Evolutionary conservation across 177 flowering plant species (phyloP).

Genomic region (Telopea speciosissima): DNA sequence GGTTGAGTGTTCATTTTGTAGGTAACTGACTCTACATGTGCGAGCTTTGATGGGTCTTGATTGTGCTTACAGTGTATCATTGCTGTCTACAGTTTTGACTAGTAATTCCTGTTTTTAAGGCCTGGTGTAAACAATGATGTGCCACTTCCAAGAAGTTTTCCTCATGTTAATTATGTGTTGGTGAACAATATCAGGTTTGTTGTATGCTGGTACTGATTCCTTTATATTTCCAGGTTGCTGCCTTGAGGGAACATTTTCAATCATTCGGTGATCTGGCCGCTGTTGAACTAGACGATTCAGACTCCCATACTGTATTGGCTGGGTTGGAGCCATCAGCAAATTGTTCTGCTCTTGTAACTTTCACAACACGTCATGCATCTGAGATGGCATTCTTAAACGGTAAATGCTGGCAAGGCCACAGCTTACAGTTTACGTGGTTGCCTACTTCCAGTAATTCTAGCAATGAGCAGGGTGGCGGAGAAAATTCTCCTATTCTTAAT

Average conservation of each 20-base stretch:
- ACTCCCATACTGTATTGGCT: slow-evolving; percentile 19
- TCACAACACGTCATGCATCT: slow-evolving; percentile 59
- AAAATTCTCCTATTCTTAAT: slow-evolving; percentile 8
- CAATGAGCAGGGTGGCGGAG: slow-evolving; percentile 2
- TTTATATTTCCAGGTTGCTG: slow-evolving; percentile 40
- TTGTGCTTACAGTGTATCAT: neutral
- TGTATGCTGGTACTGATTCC: slow-evolving; percentile 8
- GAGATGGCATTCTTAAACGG: slow-evolving; percentile 77
- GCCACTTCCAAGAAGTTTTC: neutral
- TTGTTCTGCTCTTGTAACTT: slow-evolving; percentile 47
- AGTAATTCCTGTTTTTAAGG: neutral
- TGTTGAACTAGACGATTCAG: slow-evolving; percentile 62
- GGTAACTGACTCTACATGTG: neutral
- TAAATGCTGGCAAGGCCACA: slow-evolving; percentile 70
- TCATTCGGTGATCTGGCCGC: slow-evolving; percentile 53
- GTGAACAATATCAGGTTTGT: neutral
- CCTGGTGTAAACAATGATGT: neutral
- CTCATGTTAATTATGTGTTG: neutral
- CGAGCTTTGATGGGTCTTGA: neutral
- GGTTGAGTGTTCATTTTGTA: neutral
- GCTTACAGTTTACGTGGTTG: slow-evolving; percentile 67
- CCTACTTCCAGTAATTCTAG: slow-evolving; percentile 24
- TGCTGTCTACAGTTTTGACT: neutral
- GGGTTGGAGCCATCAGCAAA: slow-evolving; percentile 24
- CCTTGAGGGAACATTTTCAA: slow-evolving; percentile 70